phyloP scores from a whole-genome alignment of 2,329 filamentous ascomycete genomes.

The Aspergillus sp. region DNA sequence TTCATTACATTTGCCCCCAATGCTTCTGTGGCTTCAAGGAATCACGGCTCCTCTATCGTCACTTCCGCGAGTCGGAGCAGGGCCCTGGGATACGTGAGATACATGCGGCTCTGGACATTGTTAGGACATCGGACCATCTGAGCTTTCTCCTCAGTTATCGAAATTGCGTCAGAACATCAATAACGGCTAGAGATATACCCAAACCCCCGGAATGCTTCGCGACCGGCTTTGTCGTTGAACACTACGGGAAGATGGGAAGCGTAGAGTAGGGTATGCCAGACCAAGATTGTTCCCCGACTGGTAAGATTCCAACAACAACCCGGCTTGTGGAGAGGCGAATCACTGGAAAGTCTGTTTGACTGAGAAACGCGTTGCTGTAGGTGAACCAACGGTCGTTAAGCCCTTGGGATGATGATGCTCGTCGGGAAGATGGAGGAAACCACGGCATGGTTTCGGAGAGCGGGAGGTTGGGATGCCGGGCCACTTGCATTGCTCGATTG shows the following conservation, averaged over 20 bases:
- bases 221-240: background rate
- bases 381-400: background rate
- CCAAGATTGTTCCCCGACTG: background rate
- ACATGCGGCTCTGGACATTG: background rate
- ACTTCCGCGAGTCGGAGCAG: background rate
- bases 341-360: background rate
- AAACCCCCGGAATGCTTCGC: background rate
- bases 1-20: background rate
- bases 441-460: background rate
- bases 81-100: background rate
- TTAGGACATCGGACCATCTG: background rate
- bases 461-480: background rate
- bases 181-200: background rate
- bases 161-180: background rate
- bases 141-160: background rate
- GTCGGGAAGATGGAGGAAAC: no score
- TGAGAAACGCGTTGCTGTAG: background rate
- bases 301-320: background rate
- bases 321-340: background rate
- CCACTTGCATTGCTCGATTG: background rate
- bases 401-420: background rate
- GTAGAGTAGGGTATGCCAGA: slow-evolving; percentile 1
- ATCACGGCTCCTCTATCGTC: background rate
- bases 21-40: background rate
- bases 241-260: slow-evolving; percentile 4